Evolutionary conservation across 2,329 filamentous ascomycete genomes (phyloP).

Genomic region (Microcyclospora tardicrescens): DNA sequence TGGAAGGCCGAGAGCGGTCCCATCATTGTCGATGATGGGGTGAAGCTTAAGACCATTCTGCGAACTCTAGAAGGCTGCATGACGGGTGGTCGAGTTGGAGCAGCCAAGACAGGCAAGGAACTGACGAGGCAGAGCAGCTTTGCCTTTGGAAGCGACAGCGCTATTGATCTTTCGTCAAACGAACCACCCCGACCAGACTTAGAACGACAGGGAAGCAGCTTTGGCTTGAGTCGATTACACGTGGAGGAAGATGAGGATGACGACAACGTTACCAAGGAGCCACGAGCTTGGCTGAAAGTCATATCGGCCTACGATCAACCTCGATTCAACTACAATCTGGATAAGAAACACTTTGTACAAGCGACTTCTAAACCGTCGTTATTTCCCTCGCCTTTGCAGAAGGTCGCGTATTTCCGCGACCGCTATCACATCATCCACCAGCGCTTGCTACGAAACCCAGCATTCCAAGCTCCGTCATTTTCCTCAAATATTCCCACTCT

Average conservation of each 20-base stretch:
- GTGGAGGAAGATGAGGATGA: slow-evolving; percentile 45
- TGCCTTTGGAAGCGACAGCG: slow-evolving; percentile 40
- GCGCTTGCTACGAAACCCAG: slow-evolving; percentile 79
- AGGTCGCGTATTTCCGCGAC: slow-evolving; percentile 76
- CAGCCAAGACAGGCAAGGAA: slow-evolving; percentile 31
- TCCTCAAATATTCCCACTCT: slow-evolving; percentile 43
- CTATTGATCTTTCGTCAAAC: slow-evolving; percentile 9
- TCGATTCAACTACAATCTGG: slow-evolving; percentile 58
- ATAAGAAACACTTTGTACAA: slow-evolving; percentile 82
- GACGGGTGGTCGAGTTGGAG: slow-evolving; percentile 62
- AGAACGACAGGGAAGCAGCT: slow-evolving; percentile 50
- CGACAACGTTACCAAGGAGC: slow-evolving; percentile 51
- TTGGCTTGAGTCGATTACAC: slow-evolving; percentile 40
- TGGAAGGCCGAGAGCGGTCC: slow-evolving; percentile 88
- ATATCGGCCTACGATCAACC: slow-evolving; percentile 79
- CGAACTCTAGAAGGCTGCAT: slow-evolving; percentile 77
- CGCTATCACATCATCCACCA: slow-evolving; percentile 88
- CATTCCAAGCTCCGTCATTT: slow-evolving; percentile 74
- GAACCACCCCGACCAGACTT: slow-evolving; percentile 20
- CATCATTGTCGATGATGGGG: slow-evolving; percentile 74
- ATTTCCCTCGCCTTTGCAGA: slow-evolving; percentile 65
- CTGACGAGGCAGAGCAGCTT: slow-evolving; percentile 53
- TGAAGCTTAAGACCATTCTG: slow-evolving; percentile 64
- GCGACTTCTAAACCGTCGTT: slow-evolving; percentile 28
- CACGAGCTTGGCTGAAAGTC: slow-evolving; percentile 71